Percentiles rank a stretch among this genome's conserved stretches.
Conservation (phyloP, 441 rosid genomes). For the Jatropha multifida region DNA sequence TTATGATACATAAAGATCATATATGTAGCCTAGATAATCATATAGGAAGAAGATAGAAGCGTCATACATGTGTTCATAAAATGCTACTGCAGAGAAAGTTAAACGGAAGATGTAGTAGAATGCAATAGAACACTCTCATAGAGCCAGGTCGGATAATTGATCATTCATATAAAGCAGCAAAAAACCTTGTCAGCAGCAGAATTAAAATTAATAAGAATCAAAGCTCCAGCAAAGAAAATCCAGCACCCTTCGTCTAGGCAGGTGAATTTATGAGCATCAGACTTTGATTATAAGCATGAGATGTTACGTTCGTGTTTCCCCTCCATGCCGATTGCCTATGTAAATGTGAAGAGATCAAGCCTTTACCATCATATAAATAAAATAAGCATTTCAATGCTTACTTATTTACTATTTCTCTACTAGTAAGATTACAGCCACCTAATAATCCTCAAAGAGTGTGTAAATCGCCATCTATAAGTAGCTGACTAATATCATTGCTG, state of each 20-base stretch:
- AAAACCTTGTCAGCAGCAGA: slow-evolving; percentile 19
- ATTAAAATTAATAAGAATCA: slow-evolving; percentile 14
- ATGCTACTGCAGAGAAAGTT: slow-evolving; percentile 10
- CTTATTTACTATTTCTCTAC: slow-evolving; percentile 15
- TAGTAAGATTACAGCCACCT: slow-evolving; percentile 20
- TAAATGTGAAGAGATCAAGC: slow-evolving; percentile 22
- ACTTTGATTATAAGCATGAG: slow-evolving; percentile 16
- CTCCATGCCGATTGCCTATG: slow-evolving; percentile 20
- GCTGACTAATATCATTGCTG: slow-evolving; percentile 2
- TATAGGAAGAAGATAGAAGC: slow-evolving; percentile 18
- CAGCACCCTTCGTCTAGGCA: slow-evolving; percentile 21
- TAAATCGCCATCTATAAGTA: slow-evolving; percentile 4
- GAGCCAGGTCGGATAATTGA: slow-evolving; percentile 10
- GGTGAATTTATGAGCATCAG: slow-evolving; percentile 11
- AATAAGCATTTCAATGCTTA: slow-evolving; percentile 13
- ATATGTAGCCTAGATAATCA: slow-evolving; percentile 17
- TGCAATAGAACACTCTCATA: slow-evolving; percentile 11
- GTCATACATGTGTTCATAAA: slow-evolving; percentile 18
- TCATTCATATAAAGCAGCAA: slow-evolving; percentile 20
- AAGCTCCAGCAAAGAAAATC: slow-evolving; percentile 17
- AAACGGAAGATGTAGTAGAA: slow-evolving; percentile 19
- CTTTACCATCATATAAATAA: slow-evolving; percentile 5
- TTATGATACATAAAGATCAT: slow-evolving; percentile 15
- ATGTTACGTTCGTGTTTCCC: slow-evolving; percentile 15
- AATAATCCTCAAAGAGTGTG: slow-evolving; percentile 9